Evolutionary conservation across 257 asterid species (phyloP).

Genomic region (Ilex aquifolium): DNA sequence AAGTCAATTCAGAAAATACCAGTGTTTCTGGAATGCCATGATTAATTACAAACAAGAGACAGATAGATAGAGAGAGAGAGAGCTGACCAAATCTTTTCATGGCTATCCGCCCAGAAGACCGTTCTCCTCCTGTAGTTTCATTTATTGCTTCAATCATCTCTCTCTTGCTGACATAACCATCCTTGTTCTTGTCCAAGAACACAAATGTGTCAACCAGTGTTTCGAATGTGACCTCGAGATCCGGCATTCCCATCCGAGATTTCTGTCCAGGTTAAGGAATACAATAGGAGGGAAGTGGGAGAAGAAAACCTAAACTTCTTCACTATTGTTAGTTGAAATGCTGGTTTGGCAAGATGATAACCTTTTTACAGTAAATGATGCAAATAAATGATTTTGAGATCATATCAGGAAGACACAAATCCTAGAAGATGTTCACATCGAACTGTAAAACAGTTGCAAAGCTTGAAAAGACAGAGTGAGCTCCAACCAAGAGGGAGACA

Average conservation of each 20-base stretch:
- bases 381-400: too few relatives aligned
- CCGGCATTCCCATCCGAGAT: conserved; percentile 58
- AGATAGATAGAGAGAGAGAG: conserved; percentile 12
- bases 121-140: conserved; percentile 63
- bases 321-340: background rate
- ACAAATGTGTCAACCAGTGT: conserved; percentile 78
- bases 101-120: conserved; percentile 85
- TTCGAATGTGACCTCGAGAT: conserved; percentile 75
- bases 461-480: too few relatives aligned
- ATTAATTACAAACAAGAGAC: background rate
- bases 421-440: too few relatives aligned
- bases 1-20: too few relatives aligned
- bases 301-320: background rate
- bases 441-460: too few relatives aligned
- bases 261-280: conserved; percentile 49
- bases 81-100: conserved; percentile 82
- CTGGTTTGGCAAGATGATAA: too few relatives aligned
- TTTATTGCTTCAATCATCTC: conserved; percentile 83
- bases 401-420: too few relatives aligned
- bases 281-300: background rate
- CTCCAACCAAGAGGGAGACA: background rate
- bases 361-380: too few relatives aligned
- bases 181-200: conserved; percentile 86
- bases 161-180: conserved; percentile 68
- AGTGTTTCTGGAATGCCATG: too few relatives aligned